A percentile compares a stretch with the other conserved stretches of the same genome.
Evolutionary conservation across 2,329 filamentous ascomycete genomes (phyloP).

Genomic region (Plenodomus lindquistii): DNA sequence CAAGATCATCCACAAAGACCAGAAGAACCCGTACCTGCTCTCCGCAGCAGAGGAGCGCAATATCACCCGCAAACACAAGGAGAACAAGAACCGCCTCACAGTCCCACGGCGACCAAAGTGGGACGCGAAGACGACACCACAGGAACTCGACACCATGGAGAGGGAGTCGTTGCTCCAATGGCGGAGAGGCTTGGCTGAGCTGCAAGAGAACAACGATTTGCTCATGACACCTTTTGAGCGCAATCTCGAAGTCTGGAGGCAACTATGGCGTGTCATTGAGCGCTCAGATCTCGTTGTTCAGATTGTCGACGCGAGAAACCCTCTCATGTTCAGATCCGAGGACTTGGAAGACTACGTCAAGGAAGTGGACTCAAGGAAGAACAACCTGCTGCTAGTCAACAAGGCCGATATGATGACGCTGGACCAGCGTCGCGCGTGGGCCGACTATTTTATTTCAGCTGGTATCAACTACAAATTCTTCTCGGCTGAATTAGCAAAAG

Average conservation of each 20-base stretch:
- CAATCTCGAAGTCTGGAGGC: slow-evolving; percentile 96
- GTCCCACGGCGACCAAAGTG: slow-evolving; percentile 89
- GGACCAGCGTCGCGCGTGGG: slow-evolving; percentile 81
- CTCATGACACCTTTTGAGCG: slow-evolving; percentile 98
- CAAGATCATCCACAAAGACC: slow-evolving; percentile 96
- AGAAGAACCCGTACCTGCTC: slow-evolving; percentile 92
- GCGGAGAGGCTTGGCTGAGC: slow-evolving; percentile 85
- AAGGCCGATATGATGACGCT: slow-evolving; percentile 99
- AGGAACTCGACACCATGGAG: slow-evolving; percentile 79
- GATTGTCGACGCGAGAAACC: slow-evolving; percentile 96
- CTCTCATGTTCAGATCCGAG: slow-evolving; percentile 88
- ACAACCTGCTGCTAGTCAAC: slow-evolving; percentile 92
- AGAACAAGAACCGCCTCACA: slow-evolving; percentile 77
- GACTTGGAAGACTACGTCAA: slow-evolving; percentile 95
- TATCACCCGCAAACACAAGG: slow-evolving; percentile 77
- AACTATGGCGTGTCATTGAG: slow-evolving; percentile 97
- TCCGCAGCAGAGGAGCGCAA: slow-evolving; percentile 81
- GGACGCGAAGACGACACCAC: slow-evolving; percentile 81
- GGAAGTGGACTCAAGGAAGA: slow-evolving; percentile 83
- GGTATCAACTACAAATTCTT: slow-evolving; percentile 94
- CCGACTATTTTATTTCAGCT: slow-evolving; percentile 77
- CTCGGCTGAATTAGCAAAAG: slow-evolving; percentile 88
- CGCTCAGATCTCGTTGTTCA: slow-evolving; percentile 93
- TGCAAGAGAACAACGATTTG: slow-evolving; percentile 91
- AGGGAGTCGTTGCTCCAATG: slow-evolving; percentile 81